Percentiles rank a stretch among this genome's conserved stretches.
phyloP scores from a whole-genome alignment of 2,329 filamentous ascomycete species.

The Cryphonectria japonica region DNA sequence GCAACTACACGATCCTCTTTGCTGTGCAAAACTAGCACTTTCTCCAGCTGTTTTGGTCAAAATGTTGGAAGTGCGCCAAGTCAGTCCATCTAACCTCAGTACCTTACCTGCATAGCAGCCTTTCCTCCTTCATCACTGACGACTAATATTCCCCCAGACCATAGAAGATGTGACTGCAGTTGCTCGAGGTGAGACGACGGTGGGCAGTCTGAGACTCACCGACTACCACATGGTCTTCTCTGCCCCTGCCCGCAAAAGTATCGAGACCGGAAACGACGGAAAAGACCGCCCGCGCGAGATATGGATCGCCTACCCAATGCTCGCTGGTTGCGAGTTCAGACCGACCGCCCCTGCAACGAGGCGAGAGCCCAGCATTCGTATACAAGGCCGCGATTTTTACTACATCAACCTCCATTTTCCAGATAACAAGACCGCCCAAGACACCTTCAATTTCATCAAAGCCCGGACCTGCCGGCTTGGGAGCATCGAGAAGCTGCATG shows the following conservation, averaged over 20 bases:
- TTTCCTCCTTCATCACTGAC: slow-evolving; percentile 10
- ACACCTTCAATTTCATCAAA: slow-evolving; percentile 87
- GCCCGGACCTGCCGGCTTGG: slow-evolving; percentile 79
- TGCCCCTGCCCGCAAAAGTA: slow-evolving; percentile 42
- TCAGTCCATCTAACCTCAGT: slow-evolving; percentile 12
- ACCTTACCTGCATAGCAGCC: neutral
- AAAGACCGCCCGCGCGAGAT: slow-evolving; percentile 60
- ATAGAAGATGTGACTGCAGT: slow-evolving; percentile 65
- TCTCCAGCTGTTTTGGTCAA: slow-evolving; percentile 17
- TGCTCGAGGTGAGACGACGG: slow-evolving; percentile 59
- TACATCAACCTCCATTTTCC: slow-evolving; percentile 90
- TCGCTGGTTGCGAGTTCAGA: slow-evolving; percentile 77
- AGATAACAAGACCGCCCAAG: slow-evolving; percentile 73
- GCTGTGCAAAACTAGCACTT: slow-evolving; percentile 5
- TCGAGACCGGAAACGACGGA: slow-evolving; percentile 19
- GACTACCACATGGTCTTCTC: slow-evolving; percentile 65
- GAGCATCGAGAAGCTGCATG: slow-evolving; percentile 85
- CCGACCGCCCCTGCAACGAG: slow-evolving; percentile 71
- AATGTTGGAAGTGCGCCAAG: slow-evolving; percentile 35
- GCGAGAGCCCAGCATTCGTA: slow-evolving; percentile 78
- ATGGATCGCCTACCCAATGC: slow-evolving; percentile 95
- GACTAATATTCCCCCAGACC: slow-evolving; percentile 41
- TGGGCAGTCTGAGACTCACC: slow-evolving; percentile 63
- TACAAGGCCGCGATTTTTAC: slow-evolving; percentile 91
- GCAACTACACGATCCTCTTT: neutral